These are phyloP conservation scores for Triticum timopheevii DNA, from an alignment of 176 grass and related monocot species.

Conservation along the genomic window DNA sequence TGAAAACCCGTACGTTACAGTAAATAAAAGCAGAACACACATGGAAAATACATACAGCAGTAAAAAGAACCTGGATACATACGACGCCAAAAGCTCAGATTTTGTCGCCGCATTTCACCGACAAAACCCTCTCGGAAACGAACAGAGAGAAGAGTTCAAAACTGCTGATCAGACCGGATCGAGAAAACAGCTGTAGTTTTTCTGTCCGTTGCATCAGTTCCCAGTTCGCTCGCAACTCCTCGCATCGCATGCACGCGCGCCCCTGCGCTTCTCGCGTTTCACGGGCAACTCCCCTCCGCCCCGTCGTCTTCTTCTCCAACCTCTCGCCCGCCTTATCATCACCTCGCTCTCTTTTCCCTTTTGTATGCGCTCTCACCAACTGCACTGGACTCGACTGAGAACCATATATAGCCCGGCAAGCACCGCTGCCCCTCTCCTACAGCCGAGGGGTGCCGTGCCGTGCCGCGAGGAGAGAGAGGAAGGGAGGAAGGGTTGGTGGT, in stretches of 20 bases:
- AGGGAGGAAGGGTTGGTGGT: conserved; percentile 8
- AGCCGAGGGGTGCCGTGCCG: conserved; percentile 7
- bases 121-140: neutral
- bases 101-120: conserved; percentile 25
- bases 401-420: conserved; percentile 46
- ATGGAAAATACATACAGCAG: neutral
- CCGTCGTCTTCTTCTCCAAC: conserved; percentile 29
- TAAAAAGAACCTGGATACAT: neutral
- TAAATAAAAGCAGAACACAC: neutral
- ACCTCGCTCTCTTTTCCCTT: conserved; percentile 26
- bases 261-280: conserved; percentile 6
- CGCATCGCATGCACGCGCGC: neutral
- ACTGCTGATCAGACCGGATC: neutral
- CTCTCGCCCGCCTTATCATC: conserved; percentile 25
- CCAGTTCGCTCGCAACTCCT: neutral
- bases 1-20: neutral
- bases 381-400: conserved; percentile 30
- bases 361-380: conserved; percentile 24
- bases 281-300: neutral
- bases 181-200: neutral
- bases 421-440: conserved; percentile 23
- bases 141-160: conserved; percentile 13
- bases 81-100: conserved; percentile 4
- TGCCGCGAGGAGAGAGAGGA: neutral
- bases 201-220: conserved; percentile 20